These are phyloP conservation scores for Allium fistulosum DNA, from an alignment of 106 monocot genomes.

Conservation along the genomic window DNA sequence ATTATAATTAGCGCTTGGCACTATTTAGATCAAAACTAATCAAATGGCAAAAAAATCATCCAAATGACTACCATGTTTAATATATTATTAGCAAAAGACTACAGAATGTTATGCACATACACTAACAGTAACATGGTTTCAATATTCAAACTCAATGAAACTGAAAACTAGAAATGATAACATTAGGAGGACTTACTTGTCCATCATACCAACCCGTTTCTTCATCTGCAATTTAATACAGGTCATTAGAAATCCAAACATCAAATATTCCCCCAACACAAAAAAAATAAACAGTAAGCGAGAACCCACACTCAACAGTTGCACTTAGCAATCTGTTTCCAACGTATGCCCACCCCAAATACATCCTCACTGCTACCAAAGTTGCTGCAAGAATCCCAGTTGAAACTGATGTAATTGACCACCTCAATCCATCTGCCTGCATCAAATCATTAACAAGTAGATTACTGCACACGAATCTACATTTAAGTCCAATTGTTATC, in stretches of 20 bases:
- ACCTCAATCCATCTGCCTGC: conserved; percentile 24
- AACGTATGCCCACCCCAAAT: conserved; percentile 96
- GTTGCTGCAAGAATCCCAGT: conserved; percentile 68
- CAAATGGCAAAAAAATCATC: too few species aligned
- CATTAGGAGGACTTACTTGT: conserved; percentile 36
- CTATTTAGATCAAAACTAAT: too few species aligned
- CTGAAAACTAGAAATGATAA: too few species aligned
- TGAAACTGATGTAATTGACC: conserved; percentile 44
- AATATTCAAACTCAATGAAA: too few species aligned
- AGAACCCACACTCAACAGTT: conserved; percentile 73
- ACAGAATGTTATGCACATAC: too few species aligned
- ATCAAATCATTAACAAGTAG: too few species aligned
- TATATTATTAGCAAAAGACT: too few species aligned
- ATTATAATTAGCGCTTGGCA: too few species aligned
- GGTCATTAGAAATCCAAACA: neutral
- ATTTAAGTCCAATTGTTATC: too few species aligned
- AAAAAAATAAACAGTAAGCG: neutral
- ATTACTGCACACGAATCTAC: too few species aligned
- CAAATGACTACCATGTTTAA: too few species aligned
- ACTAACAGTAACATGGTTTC: too few species aligned
- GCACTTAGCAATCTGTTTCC: conserved; percentile 97
- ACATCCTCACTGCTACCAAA: conserved; percentile 82
- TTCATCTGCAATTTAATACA: conserved; percentile 56
- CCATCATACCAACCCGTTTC: conserved; percentile 99
- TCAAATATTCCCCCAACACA: neutral